These are phyloP conservation scores for Hymenoscyphus occultus DNA, from an alignment of 2,329 filamentous ascomycete genomes.

Conservation along the genomic window DNA sequence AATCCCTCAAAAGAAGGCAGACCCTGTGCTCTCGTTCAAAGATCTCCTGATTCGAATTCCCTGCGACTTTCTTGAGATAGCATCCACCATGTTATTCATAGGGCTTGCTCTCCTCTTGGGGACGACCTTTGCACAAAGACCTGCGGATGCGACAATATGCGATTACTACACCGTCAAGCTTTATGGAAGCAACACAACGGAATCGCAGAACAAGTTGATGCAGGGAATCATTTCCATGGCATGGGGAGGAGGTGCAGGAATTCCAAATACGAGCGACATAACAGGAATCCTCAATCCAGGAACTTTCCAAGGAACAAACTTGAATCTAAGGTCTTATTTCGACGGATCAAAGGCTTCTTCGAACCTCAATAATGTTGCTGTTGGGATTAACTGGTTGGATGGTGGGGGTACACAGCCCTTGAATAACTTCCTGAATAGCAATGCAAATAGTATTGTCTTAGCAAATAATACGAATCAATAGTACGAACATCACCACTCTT, in stretches of 20 bases:
- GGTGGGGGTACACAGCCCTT: constrained; percentile 34
- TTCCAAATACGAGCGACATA: constrained; percentile 23
- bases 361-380: constrained; percentile 33
- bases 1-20: background rate
- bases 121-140: constrained; percentile 22
- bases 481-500: constrained; percentile 20
- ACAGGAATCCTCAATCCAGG: constrained; percentile 36
- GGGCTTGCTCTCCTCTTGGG: background rate
- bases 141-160: constrained; percentile 34
- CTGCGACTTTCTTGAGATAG: background rate
- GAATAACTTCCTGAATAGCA: constrained; percentile 29
- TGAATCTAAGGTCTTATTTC: constrained; percentile 36
- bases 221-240: constrained; percentile 35
- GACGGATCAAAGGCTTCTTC: constrained; percentile 35
- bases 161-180: constrained; percentile 34
- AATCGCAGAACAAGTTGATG: constrained; percentile 33
- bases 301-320: constrained; percentile 21
- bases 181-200: constrained; percentile 30
- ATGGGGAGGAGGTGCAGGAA: constrained; percentile 29
- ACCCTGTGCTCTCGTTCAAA: background rate
- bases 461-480: constrained; percentile 33
- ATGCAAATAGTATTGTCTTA: constrained; percentile 25
- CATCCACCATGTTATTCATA: background rate
- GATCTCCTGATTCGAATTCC: background rate
- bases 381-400: constrained; percentile 35